Conservation (phyloP, 148 eudicot species). For the Amaranthus cruentus region DNA sequence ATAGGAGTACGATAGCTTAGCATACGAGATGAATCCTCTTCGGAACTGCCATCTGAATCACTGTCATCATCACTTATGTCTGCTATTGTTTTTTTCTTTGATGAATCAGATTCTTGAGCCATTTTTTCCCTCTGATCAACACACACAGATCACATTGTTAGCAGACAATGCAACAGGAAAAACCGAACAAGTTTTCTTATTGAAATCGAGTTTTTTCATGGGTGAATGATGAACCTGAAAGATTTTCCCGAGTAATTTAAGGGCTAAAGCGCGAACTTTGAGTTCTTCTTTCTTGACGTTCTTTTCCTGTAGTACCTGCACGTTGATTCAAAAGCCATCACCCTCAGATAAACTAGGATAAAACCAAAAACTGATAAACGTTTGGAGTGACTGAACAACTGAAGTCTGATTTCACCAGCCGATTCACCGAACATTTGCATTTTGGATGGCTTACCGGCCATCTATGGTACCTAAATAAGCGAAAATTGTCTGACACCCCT, state of each 20-base stretch:
- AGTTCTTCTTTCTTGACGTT: slow-evolving; percentile 77
- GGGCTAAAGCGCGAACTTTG: slow-evolving; percentile 63
- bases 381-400: no score
- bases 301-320: slow-evolving; percentile 76
- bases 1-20: slow-evolving; percentile 73
- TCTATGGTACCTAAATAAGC: neutral
- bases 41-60: slow-evolving; percentile 70
- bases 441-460: neutral
- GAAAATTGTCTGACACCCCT: neutral
- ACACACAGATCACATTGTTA: neutral
- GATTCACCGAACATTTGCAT: no score
- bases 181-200: no score
- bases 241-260: slow-evolving; percentile 66
- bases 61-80: slow-evolving; percentile 52
- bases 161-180: neutral
- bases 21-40: slow-evolving; percentile 64
- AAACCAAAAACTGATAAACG: no score
- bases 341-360: no score
- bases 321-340: neutral
- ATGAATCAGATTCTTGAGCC: slow-evolving; percentile 46
- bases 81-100: slow-evolving; percentile 58
- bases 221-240: slow-evolving; percentile 54
- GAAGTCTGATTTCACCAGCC: no score
- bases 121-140: slow-evolving; percentile 48
- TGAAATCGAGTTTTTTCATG: neutral